These are phyloP conservation scores for Hibiscus tridactylites DNA, from an alignment of 345 rosid genomes.

Conservation along the genomic window DNA sequence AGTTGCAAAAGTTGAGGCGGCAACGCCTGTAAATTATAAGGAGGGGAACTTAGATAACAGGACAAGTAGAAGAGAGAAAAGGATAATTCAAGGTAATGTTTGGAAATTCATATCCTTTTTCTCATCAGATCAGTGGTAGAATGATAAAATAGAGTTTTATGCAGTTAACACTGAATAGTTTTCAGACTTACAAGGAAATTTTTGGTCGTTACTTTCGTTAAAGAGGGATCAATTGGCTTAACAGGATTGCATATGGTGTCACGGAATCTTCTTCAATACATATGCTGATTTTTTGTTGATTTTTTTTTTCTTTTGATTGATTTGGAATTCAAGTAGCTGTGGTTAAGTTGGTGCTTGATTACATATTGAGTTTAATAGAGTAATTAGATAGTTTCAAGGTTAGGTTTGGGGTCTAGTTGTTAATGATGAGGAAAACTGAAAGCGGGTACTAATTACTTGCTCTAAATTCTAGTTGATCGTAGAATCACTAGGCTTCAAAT, in stretches of 20 bases:
- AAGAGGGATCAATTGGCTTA: too few relatives aligned
- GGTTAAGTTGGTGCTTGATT: not conserved
- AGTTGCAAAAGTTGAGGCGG: not conserved
- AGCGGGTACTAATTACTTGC: not conserved
- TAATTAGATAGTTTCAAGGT: not conserved
- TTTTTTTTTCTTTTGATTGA: not conserved
- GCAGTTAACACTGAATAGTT: not conserved
- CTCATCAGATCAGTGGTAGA: not conserved
- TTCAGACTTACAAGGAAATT: not conserved
- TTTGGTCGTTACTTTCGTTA: not conserved
- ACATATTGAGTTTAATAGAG: not conserved
- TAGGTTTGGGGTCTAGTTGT: not conserved
- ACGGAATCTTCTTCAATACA: not conserved
- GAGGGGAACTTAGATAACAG: not conserved
- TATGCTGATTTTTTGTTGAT: not conserved
- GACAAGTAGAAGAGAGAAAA: not conserved
- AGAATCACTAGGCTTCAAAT: not conserved
- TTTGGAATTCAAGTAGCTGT: not conserved
- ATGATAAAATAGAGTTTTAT: not conserved
- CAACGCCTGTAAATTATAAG: not conserved
- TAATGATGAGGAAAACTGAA: not conserved
- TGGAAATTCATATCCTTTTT: not conserved
- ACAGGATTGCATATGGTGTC: not conserved
- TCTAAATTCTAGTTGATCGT: not conserved
- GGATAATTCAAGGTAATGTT: not conserved